Conservation (phyloP, 257 asterid genomes). For the Gardenia jasminoides region DNA sequence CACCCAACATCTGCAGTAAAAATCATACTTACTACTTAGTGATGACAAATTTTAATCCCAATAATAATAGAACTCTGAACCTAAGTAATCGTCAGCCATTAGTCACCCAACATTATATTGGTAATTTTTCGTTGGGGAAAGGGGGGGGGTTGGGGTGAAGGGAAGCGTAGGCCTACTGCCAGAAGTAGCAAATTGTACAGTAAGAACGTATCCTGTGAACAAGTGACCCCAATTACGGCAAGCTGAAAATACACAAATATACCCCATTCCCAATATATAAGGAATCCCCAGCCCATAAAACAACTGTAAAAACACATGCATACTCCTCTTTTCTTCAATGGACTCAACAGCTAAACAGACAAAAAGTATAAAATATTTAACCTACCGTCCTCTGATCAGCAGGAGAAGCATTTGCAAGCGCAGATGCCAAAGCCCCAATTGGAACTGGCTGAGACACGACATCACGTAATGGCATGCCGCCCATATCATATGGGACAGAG, state of each 20-base stretch:
- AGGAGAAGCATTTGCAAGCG: conserved; percentile 90
- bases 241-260: neutral
- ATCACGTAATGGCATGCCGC: conserved; percentile 80
- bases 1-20: conserved; percentile 65
- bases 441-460: conserved; percentile 67
- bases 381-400: conserved; percentile 88
- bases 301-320: neutral
- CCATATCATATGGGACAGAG: conserved; percentile 78
- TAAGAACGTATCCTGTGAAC: neutral
- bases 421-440: conserved; percentile 87
- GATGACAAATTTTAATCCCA: neutral
- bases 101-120: neutral
- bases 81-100: neutral
- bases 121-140: too few relatives aligned
- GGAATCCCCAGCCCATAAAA: neutral
- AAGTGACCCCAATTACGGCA: neutral
- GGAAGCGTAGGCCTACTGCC: neutral
- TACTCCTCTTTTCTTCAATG: neutral
- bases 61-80: neutral
- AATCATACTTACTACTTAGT: neutral
- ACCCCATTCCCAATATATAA: neutral
- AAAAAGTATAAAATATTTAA: neutral
- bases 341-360: neutral
- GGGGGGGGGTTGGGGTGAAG: neutral
- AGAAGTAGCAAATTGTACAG: neutral